These are phyloP conservation scores for Suillus hirtellus DNA, from an alignment of 768 basidiomycete genomes.

Conservation along the genomic window DNA sequence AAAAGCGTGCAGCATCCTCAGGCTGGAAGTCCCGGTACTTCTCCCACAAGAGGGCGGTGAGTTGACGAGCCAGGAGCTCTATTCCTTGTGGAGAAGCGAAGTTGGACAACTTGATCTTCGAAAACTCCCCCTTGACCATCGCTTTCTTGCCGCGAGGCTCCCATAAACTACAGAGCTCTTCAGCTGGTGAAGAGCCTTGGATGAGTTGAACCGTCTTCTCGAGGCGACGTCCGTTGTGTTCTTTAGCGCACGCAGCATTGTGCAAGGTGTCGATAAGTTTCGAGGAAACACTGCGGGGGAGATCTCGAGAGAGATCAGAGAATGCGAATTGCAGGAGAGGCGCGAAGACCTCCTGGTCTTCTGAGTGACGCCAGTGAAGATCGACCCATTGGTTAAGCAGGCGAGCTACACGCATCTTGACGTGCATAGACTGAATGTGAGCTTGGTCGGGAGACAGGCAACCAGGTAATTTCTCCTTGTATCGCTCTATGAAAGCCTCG, in stretches of 20 bases:
- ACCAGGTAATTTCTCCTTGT: constrained; percentile 34
- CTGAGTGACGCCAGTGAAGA: constrained; percentile 59
- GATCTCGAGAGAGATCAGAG: constrained; percentile 27
- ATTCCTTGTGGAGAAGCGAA: constrained; percentile 40
- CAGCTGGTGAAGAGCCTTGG: constrained; percentile 19
- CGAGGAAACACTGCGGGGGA: constrained; percentile 30
- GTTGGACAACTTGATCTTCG: constrained; percentile 29
- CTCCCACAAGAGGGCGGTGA: constrained; percentile 40
- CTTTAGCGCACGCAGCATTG: constrained; percentile 23
- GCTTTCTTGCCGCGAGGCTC: constrained; percentile 29
- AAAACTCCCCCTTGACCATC: constrained; percentile 30
- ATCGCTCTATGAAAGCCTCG: constrained; percentile 48
- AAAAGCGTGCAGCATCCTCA: constrained; percentile 42
- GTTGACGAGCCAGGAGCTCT: constrained; percentile 46
- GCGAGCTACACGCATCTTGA: constrained; percentile 61
- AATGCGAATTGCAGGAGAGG: constrained; percentile 34
- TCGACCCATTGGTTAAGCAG: constrained; percentile 72
- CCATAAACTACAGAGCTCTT: constrained; percentile 24
- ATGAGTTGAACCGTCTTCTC: constrained; percentile 28
- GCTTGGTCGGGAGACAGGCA: constrained; percentile 33
- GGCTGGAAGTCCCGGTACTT: constrained; percentile 43
- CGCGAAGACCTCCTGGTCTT: constrained; percentile 43
- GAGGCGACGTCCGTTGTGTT: constrained; percentile 27
- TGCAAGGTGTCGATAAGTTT: constrained; percentile 33
- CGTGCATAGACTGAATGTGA: constrained; percentile 43